These are phyloP conservation scores for Ettlia oleoabundans DNA, from an alignment of 139 green algal species.

Conservation along the genomic window DNA sequence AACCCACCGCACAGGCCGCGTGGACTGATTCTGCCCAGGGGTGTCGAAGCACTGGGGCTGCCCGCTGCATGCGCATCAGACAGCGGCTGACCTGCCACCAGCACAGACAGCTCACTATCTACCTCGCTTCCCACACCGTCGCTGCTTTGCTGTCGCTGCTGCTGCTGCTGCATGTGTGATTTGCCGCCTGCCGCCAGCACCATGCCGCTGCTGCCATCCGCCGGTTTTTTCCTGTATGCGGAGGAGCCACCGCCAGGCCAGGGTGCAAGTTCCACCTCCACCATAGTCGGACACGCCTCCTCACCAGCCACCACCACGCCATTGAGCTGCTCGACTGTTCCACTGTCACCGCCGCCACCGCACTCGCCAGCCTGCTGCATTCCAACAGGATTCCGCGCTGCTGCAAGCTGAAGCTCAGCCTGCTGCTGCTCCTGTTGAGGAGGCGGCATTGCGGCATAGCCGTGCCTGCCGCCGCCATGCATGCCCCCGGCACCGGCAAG, in stretches of 20 bases:
- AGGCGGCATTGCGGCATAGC: slow-evolving; percentile 1
- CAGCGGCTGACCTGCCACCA: background rate
- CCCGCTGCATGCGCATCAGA: background rate
- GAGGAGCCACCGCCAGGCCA: background rate
- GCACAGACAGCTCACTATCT: background rate
- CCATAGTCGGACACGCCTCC: background rate
- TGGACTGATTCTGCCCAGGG: too few species aligned
- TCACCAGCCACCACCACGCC: background rate
- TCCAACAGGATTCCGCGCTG: background rate
- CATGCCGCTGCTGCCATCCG: background rate
- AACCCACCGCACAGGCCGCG: too few species aligned
- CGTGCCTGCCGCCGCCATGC: background rate
- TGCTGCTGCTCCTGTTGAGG: background rate
- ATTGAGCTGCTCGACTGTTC: background rate
- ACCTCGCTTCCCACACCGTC: background rate
- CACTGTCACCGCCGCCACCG: background rate
- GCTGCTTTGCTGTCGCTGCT: background rate
- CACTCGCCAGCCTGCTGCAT: background rate
- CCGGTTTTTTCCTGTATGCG: background rate
- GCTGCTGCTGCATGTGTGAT: background rate
- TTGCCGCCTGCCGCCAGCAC: background rate
- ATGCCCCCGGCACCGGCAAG: background rate
- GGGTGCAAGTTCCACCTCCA: background rate
- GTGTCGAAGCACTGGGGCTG: too few species aligned
- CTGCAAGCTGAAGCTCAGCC: background rate